Percentiles rank a stretch among this genome's conserved stretches.
phyloP scores from a whole-genome alignment of 2,329 filamentous ascomycete species.

The Raffaelea ambrosiae region DNA sequence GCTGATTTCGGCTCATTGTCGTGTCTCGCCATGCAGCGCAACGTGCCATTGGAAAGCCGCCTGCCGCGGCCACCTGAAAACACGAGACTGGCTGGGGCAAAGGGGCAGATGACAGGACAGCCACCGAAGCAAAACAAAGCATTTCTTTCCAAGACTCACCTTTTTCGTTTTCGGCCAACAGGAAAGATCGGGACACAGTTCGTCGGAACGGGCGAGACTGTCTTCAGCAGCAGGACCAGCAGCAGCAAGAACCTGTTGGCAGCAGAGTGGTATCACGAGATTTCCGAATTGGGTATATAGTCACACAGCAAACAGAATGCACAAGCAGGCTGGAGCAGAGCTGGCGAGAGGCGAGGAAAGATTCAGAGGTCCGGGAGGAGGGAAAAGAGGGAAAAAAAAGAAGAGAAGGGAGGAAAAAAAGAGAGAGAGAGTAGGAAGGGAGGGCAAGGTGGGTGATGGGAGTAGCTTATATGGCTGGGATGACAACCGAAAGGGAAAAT shows the following conservation, averaged over 20 bases:
- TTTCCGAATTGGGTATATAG: constrained; percentile 16
- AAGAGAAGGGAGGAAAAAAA: constrained; percentile 3
- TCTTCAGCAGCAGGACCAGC: background rate
- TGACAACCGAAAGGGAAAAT: background rate
- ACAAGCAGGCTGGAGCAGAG: constrained; percentile 12
- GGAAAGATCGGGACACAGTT: too few relatives aligned
- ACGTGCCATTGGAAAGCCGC: constrained; percentile 3
- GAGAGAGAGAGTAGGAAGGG: constrained; percentile 9
- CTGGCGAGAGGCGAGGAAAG: constrained; percentile 15
- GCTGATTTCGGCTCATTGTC: background rate
- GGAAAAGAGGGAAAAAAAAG: constrained; percentile 1
- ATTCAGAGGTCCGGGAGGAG: constrained; percentile 7
- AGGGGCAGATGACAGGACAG: background rate
- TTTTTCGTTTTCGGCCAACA: background rate
- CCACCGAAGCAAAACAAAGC: background rate
- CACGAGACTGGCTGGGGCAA: background rate
- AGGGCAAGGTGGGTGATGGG: constrained; percentile 13
- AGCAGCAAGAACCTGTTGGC: background rate
- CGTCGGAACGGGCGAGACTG: too few relatives aligned
- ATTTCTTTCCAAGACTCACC: background rate
- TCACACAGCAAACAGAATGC: constrained; percentile 14
- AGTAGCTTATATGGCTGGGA: constrained; percentile 10
- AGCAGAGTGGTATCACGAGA: constrained; percentile 9
- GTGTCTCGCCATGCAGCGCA: background rate
- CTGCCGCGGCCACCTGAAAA: background rate